Evolutionary conservation across 768 basidiomycete genomes (phyloP).

Genomic region (Termitomyces sp.): DNA sequence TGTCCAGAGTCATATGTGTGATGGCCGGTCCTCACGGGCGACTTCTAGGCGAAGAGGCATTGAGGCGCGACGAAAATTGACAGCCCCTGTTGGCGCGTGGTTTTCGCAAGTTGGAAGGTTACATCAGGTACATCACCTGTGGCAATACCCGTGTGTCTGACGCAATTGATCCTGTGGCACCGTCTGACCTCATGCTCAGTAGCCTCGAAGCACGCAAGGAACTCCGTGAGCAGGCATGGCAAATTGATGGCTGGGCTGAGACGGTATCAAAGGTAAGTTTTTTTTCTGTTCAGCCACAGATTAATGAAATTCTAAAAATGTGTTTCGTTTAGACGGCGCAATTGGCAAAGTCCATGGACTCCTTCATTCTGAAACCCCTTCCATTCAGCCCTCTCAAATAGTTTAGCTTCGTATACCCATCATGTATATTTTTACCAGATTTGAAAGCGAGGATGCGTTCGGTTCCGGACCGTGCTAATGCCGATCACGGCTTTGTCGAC

Average conservation of each 20-base stretch:
- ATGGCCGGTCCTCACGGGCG: slow-evolving; percentile 4
- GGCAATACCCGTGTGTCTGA: slow-evolving; percentile 86
- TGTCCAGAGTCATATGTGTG: slow-evolving; percentile 10
- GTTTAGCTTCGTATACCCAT: slow-evolving; percentile 11
- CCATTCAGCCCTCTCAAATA: slow-evolving; percentile 86
- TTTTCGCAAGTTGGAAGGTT: slow-evolving; percentile 84
- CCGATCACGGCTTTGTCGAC: slow-evolving; percentile 11
- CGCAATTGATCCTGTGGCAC: slow-evolving; percentile 11
- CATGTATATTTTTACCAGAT: slow-evolving; percentile 5
- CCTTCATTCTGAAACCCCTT: slow-evolving; percentile 76
- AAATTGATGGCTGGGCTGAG: slow-evolving; percentile 92
- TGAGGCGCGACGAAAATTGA: slow-evolving; percentile 86
- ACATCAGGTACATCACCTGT: slow-evolving; percentile 92
- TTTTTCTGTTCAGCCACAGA: slow-evolving; percentile 3
- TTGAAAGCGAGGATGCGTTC: too few species aligned
- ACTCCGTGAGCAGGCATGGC: slow-evolving; percentile 88
- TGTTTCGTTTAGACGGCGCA: slow-evolving; percentile 71
- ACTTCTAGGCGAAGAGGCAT: slow-evolving; percentile 80
- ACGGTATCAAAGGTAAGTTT: slow-evolving; percentile 81
- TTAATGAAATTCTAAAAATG: slow-evolving; percentile 12
- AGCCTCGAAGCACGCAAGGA: slow-evolving; percentile 80
- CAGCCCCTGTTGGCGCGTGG: slow-evolving; percentile 89
- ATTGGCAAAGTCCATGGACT: slow-evolving; percentile 83
- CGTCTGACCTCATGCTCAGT: slow-evolving; percentile 33
- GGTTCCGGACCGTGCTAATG: background rate